These are phyloP conservation scores for Scenedesmus sp. DNA, from an alignment of 163 green algal genomes.

Conservation along the genomic window DNA sequence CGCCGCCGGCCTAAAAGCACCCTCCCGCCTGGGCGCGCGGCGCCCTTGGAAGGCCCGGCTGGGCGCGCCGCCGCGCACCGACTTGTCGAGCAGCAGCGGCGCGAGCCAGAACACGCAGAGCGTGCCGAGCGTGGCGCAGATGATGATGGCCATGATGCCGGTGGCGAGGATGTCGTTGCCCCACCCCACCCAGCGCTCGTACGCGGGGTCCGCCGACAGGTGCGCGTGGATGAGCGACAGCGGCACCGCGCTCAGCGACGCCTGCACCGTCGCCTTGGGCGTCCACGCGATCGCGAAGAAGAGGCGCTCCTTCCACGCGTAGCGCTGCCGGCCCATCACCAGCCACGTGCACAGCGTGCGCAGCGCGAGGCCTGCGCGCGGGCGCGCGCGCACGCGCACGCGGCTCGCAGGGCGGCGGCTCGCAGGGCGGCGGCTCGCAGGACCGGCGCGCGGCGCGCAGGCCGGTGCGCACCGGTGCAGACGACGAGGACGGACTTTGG, in stretches of 20 bases:
- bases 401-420: too few species aligned
- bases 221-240: constrained; percentile 66
- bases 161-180: constrained; percentile 77
- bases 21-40: too few species aligned
- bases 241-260: constrained; percentile 63
- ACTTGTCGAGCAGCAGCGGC: constrained; percentile 30
- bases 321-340: constrained; percentile 62
- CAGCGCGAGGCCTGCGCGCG: constrained; percentile 60
- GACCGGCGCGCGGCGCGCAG: too few species aligned
- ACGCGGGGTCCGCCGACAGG: constrained; percentile 42
- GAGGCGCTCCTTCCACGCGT: constrained; percentile 69
- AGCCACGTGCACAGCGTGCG: constrained; percentile 66
- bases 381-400: too few species aligned
- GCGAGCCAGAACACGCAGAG: constrained; percentile 35
- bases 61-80: constrained; percentile 17
- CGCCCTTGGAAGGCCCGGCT: too few species aligned
- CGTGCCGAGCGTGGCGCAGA: constrained; percentile 75
- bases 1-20: too few species aligned
- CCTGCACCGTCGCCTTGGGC: constrained; percentile 89
- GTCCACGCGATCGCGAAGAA: constrained; percentile 87
- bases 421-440: too few species aligned
- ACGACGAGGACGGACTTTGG: constrained; percentile 72
- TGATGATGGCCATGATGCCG: constrained; percentile 83
- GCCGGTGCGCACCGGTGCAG: constrained; percentile 42
- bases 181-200: constrained; percentile 57